phyloP scores from a whole-genome alignment of 2,329 filamentous ascomycete species.

The Aspergillus aculeatus region DNA sequence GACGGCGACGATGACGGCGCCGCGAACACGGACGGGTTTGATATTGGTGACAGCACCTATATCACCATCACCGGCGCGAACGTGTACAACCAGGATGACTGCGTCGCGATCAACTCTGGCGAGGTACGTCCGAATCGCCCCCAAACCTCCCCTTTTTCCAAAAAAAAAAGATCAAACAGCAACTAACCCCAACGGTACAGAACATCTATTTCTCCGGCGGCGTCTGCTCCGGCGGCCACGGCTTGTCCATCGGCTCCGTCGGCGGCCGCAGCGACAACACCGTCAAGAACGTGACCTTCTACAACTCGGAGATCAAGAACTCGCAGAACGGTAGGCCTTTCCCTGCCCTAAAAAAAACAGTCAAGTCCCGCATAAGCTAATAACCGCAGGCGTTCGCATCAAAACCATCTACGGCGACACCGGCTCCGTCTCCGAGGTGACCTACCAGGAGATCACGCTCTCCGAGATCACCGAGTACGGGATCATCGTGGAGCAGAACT shows the following conservation, averaged over 20 bases:
- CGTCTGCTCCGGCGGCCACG: conserved; percentile 44
- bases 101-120: conserved; percentile 59
- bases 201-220: conserved; percentile 32
- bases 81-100: conserved; percentile 61
- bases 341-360: neutral
- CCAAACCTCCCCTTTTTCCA: too few species aligned
- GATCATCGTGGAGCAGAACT: conserved; percentile 61
- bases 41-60: conserved; percentile 42
- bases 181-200: neutral
- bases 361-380: neutral
- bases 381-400: conserved; percentile 46
- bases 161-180: too few species aligned
- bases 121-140: conserved; percentile 27
- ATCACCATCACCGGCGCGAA: conserved; percentile 53
- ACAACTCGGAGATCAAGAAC: conserved; percentile 49
- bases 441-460: conserved; percentile 55
- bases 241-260: conserved; percentile 60
- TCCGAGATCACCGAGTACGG: conserved; percentile 45
- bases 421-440: conserved; percentile 53
- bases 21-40: conserved; percentile 54
- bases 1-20: conserved; percentile 50
- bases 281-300: conserved; percentile 55
- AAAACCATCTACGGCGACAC: conserved; percentile 56
- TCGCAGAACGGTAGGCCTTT: conserved; percentile 49
- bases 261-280: conserved; percentile 56